Evolutionary conservation across 768 basidiomycete genomes (phyloP), one percentile per base, ranked within the genome.

Genomic region (Stropharia rugosoannulata): DNA sequence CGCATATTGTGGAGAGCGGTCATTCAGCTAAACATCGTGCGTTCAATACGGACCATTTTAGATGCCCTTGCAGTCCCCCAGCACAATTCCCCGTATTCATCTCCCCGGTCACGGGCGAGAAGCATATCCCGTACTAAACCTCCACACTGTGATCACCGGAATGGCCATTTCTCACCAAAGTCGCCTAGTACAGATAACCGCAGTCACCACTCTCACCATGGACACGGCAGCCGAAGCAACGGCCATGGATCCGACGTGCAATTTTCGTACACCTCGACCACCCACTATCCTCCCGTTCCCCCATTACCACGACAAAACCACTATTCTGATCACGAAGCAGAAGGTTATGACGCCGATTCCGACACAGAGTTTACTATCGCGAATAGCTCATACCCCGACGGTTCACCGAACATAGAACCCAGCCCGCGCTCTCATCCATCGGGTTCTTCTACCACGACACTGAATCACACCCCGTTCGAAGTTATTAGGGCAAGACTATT

Each of bases 1-100:
- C 83, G 87, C 19, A 78, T 89, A 13, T 79, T 87, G n/a, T 93
- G 90, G 90, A 82, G 90, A 13, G 82, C 86, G 0, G 83, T 93
- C 44, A 90, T 93, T 55, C 91, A 92, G 63, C 80, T 92, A 62
- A 92, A 92, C 67, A 77, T 93, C 59, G 84, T 90, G 35, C 86
- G 88, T 47, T 90, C 89, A 11, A 74, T 92, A 50, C 86, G 86
- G 50, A 80, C 80, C 27, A 90, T 93, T 54, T 79, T 92, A 51
- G 87, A 89, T 42, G 75, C 85, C 10, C 67, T 73, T 59, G 68
- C 72, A 27, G 67, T 63, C 54, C 72, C 70, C 10, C 73, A 64
- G 45, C 63, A 69, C 62, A 63, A 72, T 59, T 70, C 73, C 41
- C 69, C 75, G 2, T 70, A 70, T 55, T 67, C 74, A 18, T 75